phyloP scores from a whole-genome alignment of 371 early-diverging fungal genomes.

The Mucor piriformis region DNA sequence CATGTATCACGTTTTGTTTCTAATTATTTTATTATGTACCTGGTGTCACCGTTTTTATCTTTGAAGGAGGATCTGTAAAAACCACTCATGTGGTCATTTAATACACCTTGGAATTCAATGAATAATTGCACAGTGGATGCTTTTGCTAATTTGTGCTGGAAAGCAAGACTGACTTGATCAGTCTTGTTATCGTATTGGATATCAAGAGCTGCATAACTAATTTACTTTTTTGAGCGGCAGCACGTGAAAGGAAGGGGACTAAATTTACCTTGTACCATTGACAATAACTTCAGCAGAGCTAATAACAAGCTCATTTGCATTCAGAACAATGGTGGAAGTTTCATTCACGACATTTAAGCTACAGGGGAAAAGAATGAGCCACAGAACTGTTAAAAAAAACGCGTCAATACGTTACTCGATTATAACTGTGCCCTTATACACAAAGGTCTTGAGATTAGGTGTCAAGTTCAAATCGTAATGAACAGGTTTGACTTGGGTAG shows the following conservation, averaged over 20 bases:
- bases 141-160: slow-evolving; percentile 52
- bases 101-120: slow-evolving; percentile 67
- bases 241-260: neutral
- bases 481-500: slow-evolving; percentile 68
- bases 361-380: neutral
- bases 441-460: slow-evolving; percentile 72
- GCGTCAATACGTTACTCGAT: slow-evolving; percentile 24
- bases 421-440: slow-evolving; percentile 66
- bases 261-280: slow-evolving; percentile 20
- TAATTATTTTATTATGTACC: slow-evolving; percentile 16
- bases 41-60: slow-evolving; percentile 62
- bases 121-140: slow-evolving; percentile 53
- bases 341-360: slow-evolving; percentile 54
- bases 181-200: slow-evolving; percentile 56
- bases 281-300: slow-evolving; percentile 28
- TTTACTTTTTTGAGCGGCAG: neutral
- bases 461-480: slow-evolving; percentile 77
- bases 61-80: slow-evolving; percentile 83
- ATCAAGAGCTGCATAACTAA: slow-evolving; percentile 9
- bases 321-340: slow-evolving; percentile 58
- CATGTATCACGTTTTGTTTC: neutral
- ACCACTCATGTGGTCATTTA: slow-evolving; percentile 85
- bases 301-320: slow-evolving; percentile 60
- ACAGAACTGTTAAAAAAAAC: neutral
- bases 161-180: slow-evolving; percentile 66